Evolutionary conservation across 2,329 filamentous ascomycete species (phyloP).

Genomic region (Nemania sp.): DNA sequence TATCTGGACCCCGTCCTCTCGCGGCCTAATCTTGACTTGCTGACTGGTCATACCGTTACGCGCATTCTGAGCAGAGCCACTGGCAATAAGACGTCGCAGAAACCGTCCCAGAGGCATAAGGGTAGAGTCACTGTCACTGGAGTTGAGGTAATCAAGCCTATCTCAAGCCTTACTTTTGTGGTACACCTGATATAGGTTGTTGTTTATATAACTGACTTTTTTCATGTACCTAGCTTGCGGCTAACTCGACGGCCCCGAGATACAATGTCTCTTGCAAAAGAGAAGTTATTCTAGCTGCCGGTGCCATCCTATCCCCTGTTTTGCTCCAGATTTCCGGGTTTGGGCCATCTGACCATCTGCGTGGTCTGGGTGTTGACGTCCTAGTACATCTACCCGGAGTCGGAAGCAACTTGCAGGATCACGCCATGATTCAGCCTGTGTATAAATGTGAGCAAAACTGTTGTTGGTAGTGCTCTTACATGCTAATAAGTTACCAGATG

Average conservation of each 20-base stretch:
- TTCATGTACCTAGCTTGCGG: constrained; percentile 47
- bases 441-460: constrained; percentile 40
- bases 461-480: not conserved
- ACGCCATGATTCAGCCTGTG: constrained; percentile 48
- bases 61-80: constrained; percentile 50
- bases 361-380: constrained; percentile 46
- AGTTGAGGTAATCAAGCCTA: constrained; percentile 52
- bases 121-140: constrained; percentile 47
- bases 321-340: constrained; percentile 53
- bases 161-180: not conserved
- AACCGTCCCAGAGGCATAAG: constrained; percentile 27
- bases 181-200: not conserved
- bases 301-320: constrained; percentile 50
- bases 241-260: constrained; percentile 38
- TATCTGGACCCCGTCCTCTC: constrained; percentile 55
- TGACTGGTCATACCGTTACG: constrained; percentile 55
- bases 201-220: constrained; percentile 12
- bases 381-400: constrained; percentile 51
- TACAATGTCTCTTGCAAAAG: constrained; percentile 46
- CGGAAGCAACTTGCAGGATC: constrained; percentile 51
- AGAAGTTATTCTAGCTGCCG: constrained; percentile 50
- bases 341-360: constrained; percentile 48
- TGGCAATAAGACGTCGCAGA: constrained; percentile 32
- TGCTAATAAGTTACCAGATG: constrained; percentile 35
- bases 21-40: constrained; percentile 56